Conservation (phyloP, 1,139 yeast species). For the Wickerhamomyces sp. region DNA sequence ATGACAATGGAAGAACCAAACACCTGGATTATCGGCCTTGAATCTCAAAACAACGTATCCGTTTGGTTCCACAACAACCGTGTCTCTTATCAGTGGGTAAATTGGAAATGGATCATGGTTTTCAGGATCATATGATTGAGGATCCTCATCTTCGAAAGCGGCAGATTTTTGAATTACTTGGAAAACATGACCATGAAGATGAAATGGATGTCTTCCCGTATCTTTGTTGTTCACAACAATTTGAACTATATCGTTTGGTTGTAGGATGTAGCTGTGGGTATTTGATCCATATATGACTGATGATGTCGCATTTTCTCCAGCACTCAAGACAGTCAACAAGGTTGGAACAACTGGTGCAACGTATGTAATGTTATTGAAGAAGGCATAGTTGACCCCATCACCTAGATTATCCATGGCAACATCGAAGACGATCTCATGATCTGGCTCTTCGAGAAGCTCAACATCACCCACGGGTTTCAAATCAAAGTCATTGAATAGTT, state of each 20-base stretch:
- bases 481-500: constrained; percentile 50
- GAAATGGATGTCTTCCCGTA: constrained; percentile 79
- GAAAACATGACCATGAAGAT: constrained; percentile 74
- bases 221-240: constrained; percentile 67
- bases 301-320: constrained; percentile 42
- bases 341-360: constrained; percentile 65
- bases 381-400: constrained; percentile 71
- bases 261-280: constrained; percentile 56
- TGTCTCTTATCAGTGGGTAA: constrained; percentile 61
- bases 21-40: constrained; percentile 75
- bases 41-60: constrained; percentile 65
- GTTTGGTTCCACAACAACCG: constrained; percentile 57
- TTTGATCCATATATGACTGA: constrained; percentile 61
- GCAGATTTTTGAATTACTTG: constrained; percentile 61
- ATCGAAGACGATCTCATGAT: constrained; percentile 51
- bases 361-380: constrained; percentile 64
- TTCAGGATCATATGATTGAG: constrained; percentile 46
- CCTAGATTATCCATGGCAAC: constrained; percentile 65
- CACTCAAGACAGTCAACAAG: constrained; percentile 49
- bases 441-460: constrained; percentile 51
- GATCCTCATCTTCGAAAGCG: constrained; percentile 45
- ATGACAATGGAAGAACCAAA: constrained; percentile 82
- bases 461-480: constrained; percentile 42
- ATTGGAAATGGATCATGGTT: constrained; percentile 46
- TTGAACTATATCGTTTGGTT: constrained; percentile 58